phyloP scores from a whole-genome alignment of 225 moss, liverwort and hornwort species.

The Bryum argenteum region DNA sequence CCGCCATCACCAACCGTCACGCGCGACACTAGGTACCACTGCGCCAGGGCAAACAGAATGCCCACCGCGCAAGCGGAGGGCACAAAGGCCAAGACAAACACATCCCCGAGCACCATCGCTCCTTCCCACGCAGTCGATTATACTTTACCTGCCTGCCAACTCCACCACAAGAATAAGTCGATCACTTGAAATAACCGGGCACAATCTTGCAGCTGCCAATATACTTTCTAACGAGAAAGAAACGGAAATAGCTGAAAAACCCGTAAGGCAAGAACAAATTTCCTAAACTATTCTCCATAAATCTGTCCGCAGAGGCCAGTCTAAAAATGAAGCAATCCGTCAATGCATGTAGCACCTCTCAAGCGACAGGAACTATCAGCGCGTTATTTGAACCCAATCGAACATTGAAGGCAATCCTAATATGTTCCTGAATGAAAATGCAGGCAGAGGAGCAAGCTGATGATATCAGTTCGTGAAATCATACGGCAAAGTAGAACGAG shows the following conservation, averaged over 20 bases:
- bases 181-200: neutral
- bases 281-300: neutral
- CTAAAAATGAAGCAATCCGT: neutral
- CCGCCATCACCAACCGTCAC: slow-evolving; percentile 44
- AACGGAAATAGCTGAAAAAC: no score
- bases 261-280: no score
- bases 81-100: slow-evolving; percentile 72
- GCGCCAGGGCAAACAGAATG: slow-evolving; percentile 73
- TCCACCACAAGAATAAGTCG: neutral
- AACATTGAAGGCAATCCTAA: no score
- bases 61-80: slow-evolving; percentile 64
- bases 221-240: no score
- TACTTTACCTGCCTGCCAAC: neutral
- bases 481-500: neutral
- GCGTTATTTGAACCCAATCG: neutral
- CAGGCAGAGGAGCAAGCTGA: neutral
- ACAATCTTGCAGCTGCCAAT: no score
- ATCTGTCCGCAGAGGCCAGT: neutral
- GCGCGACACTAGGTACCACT: slow-evolving; percentile 80
- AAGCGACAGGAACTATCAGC: neutral
- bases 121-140: neutral
- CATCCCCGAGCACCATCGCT: slow-evolving; percentile 59
- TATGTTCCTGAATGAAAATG: neutral
- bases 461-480: neutral
- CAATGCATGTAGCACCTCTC: neutral